A percentile compares a stretch with the other conserved stretches of the same genome.
Conservation (phyloP, 257 asterid genomes). For the Jacaranda mimosifolia region DNA sequence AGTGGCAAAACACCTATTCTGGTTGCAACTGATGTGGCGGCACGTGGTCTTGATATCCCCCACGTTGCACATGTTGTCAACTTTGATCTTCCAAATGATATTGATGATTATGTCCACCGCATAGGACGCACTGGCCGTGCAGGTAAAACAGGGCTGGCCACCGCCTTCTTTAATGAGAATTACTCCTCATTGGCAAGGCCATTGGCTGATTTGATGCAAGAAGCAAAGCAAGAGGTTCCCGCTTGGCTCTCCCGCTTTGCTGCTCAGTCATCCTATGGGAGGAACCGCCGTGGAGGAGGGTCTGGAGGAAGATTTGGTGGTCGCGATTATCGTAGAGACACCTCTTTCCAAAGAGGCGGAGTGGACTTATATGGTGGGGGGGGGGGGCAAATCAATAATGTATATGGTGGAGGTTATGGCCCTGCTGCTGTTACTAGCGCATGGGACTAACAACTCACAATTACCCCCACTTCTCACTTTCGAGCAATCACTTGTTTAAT, state of each 20-base stretch:
- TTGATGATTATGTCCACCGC: constrained; percentile 83
- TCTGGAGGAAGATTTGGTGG: constrained; percentile 60
- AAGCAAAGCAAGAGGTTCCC: constrained; percentile 80
- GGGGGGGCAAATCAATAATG: constrained; percentile 43
- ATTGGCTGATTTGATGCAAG: constrained; percentile 76
- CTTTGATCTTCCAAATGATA: constrained; percentile 79
- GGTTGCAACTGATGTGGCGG: constrained; percentile 86
- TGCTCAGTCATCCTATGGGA: constrained; percentile 53
- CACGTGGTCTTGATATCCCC: constrained; percentile 87
- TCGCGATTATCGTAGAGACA: constrained; percentile 67
- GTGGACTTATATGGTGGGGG: constrained; percentile 55
- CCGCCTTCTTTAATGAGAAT: constrained; percentile 78
- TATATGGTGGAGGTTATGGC: constrained; percentile 49
- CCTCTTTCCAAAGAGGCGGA: constrained; percentile 51
- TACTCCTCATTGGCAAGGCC: constrained; percentile 68
- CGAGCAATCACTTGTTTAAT: constrained; percentile 31
- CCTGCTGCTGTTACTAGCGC: constrained; percentile 58
- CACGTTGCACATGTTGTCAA: constrained; percentile 81
- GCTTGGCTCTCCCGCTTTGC: constrained; percentile 83
- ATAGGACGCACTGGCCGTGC: constrained; percentile 85
- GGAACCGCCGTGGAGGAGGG: constrained; percentile 62
- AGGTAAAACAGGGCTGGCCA: constrained; percentile 77
- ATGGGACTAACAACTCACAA: constrained; percentile 51
- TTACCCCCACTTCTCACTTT: not conserved
- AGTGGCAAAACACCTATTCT: constrained; percentile 73